phyloP scores from a whole-genome alignment of 2,329 filamentous ascomycete genomes.

The Mariannaea sp. region DNA sequence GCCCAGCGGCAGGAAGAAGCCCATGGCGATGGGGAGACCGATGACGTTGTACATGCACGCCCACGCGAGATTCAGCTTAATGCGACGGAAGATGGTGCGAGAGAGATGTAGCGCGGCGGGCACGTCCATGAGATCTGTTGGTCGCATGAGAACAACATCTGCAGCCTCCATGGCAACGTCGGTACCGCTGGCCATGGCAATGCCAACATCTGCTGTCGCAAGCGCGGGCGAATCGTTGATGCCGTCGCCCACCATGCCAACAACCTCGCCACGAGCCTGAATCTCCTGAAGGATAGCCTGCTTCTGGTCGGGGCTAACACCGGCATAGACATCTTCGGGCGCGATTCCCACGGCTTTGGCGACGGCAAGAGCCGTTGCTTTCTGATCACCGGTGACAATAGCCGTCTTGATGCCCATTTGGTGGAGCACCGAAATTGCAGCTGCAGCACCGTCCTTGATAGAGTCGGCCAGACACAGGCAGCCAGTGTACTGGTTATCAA shows the following conservation, averaged over 20 bases:
- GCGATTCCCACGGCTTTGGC: conserved; percentile 83
- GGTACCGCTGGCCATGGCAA: conserved; percentile 89
- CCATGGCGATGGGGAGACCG: conserved; percentile 96
- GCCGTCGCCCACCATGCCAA: conserved; percentile 97
- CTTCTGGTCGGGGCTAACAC: conserved; percentile 90
- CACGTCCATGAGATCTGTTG: conserved; percentile 90
- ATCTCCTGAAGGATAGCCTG: conserved; percentile 80
- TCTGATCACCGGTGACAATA: conserved; percentile 93
- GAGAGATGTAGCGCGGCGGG: conserved; percentile 83
- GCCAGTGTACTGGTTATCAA: conserved; percentile 81
- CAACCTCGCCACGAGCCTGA: conserved; percentile 73
- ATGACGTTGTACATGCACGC: conserved; percentile 91
- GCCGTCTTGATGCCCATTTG: conserved; percentile 85
- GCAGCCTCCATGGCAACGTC: conserved; percentile 98
- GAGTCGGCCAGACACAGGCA: conserved; percentile 85
- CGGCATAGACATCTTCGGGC: conserved; percentile 75
- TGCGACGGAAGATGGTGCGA: conserved; percentile 83
- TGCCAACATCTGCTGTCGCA: conserved; percentile 89
- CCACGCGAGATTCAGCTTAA: conserved; percentile 92
- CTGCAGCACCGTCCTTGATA: conserved; percentile 84
- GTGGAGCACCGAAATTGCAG: conserved; percentile 79
- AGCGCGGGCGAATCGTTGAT: conserved; percentile 98
- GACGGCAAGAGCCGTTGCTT: conserved; percentile 80
- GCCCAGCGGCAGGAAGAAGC: conserved; percentile 88
- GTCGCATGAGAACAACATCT: conserved; percentile 93